These are phyloP conservation scores for Melaleuca quinquenervia DNA, from an alignment of 345 rosid species.

Conservation along the genomic window DNA sequence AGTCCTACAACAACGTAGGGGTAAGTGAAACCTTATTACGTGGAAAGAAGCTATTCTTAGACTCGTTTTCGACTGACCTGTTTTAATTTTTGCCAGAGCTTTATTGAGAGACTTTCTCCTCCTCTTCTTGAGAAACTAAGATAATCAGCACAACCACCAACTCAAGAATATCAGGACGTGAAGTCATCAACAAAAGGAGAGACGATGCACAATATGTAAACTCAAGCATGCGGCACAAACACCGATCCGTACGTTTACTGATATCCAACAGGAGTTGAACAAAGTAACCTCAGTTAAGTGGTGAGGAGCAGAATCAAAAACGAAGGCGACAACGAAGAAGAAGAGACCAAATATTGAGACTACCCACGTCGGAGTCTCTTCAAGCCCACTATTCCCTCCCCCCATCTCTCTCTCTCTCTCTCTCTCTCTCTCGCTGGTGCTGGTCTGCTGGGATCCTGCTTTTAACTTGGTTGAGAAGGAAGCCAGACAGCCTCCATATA, in stretches of 20 bases:
- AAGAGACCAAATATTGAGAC: slow-evolving; percentile 12
- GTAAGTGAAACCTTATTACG: background rate
- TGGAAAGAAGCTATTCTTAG: background rate
- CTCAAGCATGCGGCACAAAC: background rate
- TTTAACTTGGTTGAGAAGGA: background rate
- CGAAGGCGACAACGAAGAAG: slow-evolving; percentile 2
- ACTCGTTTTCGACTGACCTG: slow-evolving; percentile 3
- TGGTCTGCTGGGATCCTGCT: background rate
- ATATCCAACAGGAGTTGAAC: background rate
- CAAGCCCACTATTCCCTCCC: background rate
- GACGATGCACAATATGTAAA: background rate
- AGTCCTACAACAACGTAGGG: background rate
- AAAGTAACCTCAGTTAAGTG: slow-evolving; percentile 2
- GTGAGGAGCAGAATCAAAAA: slow-evolving; percentile 7
- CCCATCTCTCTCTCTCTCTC: background rate
- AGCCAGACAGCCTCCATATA: background rate
- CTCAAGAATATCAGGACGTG: background rate
- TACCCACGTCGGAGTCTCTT: slow-evolving; percentile 18
- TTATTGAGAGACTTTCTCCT: slow-evolving; percentile 10
- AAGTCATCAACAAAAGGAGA: background rate
- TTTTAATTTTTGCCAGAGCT: slow-evolving; percentile 7
- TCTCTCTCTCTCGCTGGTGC: background rate
- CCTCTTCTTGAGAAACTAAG: slow-evolving; percentile 8
- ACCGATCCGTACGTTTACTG: background rate
- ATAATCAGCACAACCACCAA: background rate